Base-by-base conservation (phyloP, 2,329 filamentous ascomycete genomes). In the Daldinia sp. region DNA sequence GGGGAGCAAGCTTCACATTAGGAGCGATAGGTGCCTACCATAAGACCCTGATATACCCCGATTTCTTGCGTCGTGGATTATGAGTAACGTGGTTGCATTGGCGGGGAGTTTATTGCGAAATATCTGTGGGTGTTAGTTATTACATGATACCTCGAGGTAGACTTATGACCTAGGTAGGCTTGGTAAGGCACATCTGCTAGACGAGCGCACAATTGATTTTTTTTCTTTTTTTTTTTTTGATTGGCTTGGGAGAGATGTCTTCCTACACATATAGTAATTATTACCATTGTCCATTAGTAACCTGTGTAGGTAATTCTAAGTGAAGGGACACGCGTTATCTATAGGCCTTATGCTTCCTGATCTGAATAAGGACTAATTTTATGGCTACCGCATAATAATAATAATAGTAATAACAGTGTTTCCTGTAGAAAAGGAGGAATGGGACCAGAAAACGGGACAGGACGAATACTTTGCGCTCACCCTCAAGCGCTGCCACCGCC, bases 81-180 rank as follows among this genome's bases (percentile, higher is more conserved):
- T n/a, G 41, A 58, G 39, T 42, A 10, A 35, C 55, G 26, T 35
- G 41, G 55, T 58, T 58, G 55, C 41, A 58, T 44, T 58, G 26
- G 39, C 55, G 55, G 41, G 63, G 69, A 67, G 67, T 70, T 69
- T n/a, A 30, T 54, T 57, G 54, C 42, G 63, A 18, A 35, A 35
- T 35, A 42, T 71, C 56, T 13, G 35, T 35, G 41, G 35, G 53
- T 39, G 46, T 42, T 59, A 9, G 10, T 10, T 35, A 35, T 9
- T 6, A 35, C 33, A 60, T 12, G 20, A 15, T 60, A 41, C 60
- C 55, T 50, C 54, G 48, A 60, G 44, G 53, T 55, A 62, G 59
- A 59, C 37, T 10, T 54, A 56, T 13, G 60, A 60, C 44, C 23
- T 57, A 58, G 30, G 59, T 37, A 55, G 58, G 54, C 54, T 10